phyloP scores from a whole-genome alignment of 495 filamentous ascomycete species.

The Neurospora sp. region DNA sequence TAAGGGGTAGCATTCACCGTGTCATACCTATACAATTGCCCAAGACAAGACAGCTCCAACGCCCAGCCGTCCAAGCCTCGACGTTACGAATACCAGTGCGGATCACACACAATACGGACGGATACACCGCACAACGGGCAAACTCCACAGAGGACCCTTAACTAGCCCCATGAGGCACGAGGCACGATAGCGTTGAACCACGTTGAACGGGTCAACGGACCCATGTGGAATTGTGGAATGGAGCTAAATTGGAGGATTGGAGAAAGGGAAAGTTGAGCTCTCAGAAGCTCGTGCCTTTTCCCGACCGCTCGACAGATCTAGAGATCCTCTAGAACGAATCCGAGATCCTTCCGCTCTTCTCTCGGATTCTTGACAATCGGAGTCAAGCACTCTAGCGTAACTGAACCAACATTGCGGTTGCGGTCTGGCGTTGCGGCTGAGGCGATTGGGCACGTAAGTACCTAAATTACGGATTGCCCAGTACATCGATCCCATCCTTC shows the following conservation, averaged over 20 bases:
- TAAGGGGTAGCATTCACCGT: background rate
- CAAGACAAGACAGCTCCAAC: background rate
- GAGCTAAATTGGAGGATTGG: background rate
- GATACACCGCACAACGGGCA: background rate
- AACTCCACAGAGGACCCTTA: background rate
- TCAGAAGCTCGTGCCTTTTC: background rate
- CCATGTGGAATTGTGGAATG: background rate
- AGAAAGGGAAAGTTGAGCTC: background rate
- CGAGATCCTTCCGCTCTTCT: background rate
- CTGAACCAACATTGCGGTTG: background rate
- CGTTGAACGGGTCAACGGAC: background rate
- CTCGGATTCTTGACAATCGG: background rate
- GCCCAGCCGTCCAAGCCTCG: background rate
- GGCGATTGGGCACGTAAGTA: background rate
- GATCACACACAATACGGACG: background rate
- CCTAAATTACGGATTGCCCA: background rate
- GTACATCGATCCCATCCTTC: background rate
- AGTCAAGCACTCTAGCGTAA: background rate
- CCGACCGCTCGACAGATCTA: background rate
- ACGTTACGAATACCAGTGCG: background rate
- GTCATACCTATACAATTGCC: background rate
- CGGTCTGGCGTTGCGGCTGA: background rate
- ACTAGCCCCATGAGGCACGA: background rate
- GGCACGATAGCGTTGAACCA: background rate
- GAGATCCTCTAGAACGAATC: background rate